These are phyloP conservation scores for Sabuloglossum arenarium DNA, from an alignment of 495 filamentous ascomycete genomes.

Conservation along the genomic window DNA sequence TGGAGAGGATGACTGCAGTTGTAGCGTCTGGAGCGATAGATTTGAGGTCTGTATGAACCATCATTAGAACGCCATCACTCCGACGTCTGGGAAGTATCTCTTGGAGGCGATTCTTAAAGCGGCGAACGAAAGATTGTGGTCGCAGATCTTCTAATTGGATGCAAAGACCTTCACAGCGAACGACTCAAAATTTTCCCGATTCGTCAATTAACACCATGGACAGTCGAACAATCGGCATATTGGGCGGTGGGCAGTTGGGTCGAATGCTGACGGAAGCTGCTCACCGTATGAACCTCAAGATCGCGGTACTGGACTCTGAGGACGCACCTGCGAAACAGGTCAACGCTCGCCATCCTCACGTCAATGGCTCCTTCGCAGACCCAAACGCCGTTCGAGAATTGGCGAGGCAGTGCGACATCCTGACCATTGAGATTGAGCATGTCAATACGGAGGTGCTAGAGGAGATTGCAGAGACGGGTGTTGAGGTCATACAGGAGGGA, in stretches of 20 bases:
- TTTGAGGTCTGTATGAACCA: no score
- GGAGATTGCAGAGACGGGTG: constrained; percentile 19
- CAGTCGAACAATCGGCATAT: constrained; percentile 1
- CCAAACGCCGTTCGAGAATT: constrained; percentile 53
- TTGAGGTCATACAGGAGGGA: constrained; percentile 12
- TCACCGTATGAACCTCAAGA: constrained; percentile 62
- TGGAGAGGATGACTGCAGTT: no score
- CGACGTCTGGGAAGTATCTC: no score
- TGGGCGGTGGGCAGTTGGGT: constrained; percentile 33
- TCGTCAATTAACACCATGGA: constrained; percentile 2
- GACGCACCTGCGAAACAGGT: constrained; percentile 81
- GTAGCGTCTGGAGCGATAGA: no score
- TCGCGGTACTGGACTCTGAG: constrained; percentile 60
- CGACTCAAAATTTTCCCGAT: not conserved
- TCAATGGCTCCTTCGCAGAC: constrained; percentile 74
- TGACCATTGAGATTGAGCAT: constrained; percentile 97
- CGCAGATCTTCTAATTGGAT: no score
- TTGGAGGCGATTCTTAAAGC: no score
- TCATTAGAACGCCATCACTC: no score
- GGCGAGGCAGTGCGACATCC: constrained; percentile 54
- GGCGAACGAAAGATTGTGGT: no score
- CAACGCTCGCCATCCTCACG: constrained; percentile 49
- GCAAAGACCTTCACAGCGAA: not conserved
- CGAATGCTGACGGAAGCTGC: constrained; percentile 92
- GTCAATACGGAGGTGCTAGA: constrained; percentile 64